Conservation (phyloP, 306 rosid species). For the Carpinus viminea region DNA sequence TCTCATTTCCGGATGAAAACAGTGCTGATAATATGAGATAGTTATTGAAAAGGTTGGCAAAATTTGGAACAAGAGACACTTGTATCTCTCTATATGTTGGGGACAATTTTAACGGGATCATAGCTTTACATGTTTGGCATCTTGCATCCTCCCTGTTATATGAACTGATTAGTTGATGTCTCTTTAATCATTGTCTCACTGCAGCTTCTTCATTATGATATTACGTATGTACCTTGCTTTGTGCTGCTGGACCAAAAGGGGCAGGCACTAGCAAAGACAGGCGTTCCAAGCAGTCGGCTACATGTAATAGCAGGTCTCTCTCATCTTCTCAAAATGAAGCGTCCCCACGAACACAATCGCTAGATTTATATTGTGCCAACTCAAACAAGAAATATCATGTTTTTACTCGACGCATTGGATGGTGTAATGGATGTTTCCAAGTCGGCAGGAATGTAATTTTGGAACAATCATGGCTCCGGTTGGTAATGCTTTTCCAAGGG, state of each 20-base stretch:
- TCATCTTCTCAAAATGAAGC: constrained; percentile 83
- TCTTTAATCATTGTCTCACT: constrained; percentile 20
- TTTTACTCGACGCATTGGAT: neutral
- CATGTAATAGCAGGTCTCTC: constrained; percentile 86
- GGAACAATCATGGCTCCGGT: neutral
- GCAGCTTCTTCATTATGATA: constrained; percentile 88
- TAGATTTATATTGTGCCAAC: neutral
- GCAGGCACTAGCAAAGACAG: constrained; percentile 80
- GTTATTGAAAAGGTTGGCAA: neutral
- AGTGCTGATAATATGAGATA: neutral
- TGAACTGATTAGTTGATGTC: constrained; percentile 10
- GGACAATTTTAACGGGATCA: neutral
- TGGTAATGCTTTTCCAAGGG: no score
- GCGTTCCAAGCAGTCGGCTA: constrained; percentile 75
- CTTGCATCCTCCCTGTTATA: neutral
- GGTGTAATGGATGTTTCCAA: neutral
- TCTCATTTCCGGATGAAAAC: neutral
- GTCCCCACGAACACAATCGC: constrained; percentile 35
- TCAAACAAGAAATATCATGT: neutral
- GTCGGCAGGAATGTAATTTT: neutral
- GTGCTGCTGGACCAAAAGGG: constrained; percentile 81
- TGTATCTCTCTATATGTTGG: neutral
- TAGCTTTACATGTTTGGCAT: neutral
- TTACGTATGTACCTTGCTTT: constrained; percentile 86
- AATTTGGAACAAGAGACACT: neutral